Base-by-base conservation (phyloP, 345 rosid species). In the Syzygium aqueum region DNA sequence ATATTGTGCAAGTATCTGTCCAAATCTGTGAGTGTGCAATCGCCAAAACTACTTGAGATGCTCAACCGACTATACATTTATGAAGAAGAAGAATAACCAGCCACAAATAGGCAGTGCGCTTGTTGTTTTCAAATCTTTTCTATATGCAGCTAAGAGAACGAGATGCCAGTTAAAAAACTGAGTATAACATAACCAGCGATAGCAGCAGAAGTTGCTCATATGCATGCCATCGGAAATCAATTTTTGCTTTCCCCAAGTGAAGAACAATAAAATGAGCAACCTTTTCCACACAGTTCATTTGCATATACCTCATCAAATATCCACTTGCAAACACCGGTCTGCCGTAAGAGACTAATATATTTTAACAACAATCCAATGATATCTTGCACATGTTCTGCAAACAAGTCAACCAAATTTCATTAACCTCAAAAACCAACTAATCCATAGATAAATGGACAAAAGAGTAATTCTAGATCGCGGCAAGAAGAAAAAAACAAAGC, bases 241-340 rank as follows among this genome's bases (percentile, higher is more conserved):
- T 30, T 12, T 67, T 51, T 51, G 57, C 59, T n/a, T n/a, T 28
- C 28, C 13, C 16, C 27, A 61, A 11, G 43, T 27, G 56, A 57
- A 23, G 56, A 67, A 30, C 10, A 8, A 28, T 43, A 67, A 65
- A 30, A 30, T 67, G 43, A 67, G 78, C 78, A 63, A n/a, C 23
- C 37, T 28, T 19, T 84, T 53, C 52, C 84, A 53, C 30, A 59
- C n/a, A 61, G 59, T 43, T 46, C 33, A 91, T 14, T 53, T 43
- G 51, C 89, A 84, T 93, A 97, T 93, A 97, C 99, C 99, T 97
- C 99, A 91, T 97, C 96, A 93, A 97, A 96, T 91, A 97, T 95
- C 99, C 97, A 96, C 90, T 95, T 92, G 90, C 96, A 93, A 87
- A 93, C 92, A 61, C 98, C 99, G 87, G 96, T 93, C 88, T 95